These are phyloP conservation scores for Colletotrichum cordylinicola DNA, from an alignment of 2,329 filamentous ascomycete genomes.

Conservation along the genomic window DNA sequence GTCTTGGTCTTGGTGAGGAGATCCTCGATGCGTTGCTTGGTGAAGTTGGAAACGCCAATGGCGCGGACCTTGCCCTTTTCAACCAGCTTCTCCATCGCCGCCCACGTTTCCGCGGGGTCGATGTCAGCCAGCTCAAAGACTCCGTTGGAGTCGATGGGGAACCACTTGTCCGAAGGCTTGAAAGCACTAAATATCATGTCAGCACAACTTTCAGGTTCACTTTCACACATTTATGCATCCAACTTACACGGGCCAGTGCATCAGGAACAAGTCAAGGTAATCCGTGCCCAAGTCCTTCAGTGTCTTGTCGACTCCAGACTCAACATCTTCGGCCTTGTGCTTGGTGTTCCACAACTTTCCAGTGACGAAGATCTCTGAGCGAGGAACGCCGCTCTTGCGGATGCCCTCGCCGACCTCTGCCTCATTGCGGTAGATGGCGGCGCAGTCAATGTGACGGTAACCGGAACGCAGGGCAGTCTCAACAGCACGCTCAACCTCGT, in stretches of 20 bases:
- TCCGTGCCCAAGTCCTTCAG: constrained; percentile 55
- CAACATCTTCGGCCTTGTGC: constrained; percentile 54
- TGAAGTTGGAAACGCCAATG: constrained; percentile 60
- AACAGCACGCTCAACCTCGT: constrained; percentile 54
- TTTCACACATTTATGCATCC: background rate
- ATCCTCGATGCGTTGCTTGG: constrained; percentile 43
- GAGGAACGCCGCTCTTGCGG: constrained; percentile 40
- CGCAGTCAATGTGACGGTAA: constrained; percentile 54
- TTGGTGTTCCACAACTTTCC: constrained; percentile 67
- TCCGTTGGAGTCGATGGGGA: constrained; percentile 60
- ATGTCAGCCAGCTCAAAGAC: constrained; percentile 66
- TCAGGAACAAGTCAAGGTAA: constrained; percentile 58
- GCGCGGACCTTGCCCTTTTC: constrained; percentile 43
- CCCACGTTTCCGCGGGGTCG: constrained; percentile 44
- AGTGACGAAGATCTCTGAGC: constrained; percentile 55
- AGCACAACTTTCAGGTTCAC: background rate
- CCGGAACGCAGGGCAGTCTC: constrained; percentile 49
- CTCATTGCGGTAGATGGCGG: constrained; percentile 52
- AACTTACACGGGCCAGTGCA: constrained; percentile 50
- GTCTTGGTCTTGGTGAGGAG: constrained; percentile 56
- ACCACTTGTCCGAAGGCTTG: constrained; percentile 55
- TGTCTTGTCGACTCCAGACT: constrained; percentile 52
- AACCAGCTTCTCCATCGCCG: constrained; percentile 44
- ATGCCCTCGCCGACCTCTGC: constrained; percentile 48
- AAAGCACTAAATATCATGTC: constrained; percentile 40